A percentile compares a stretch with the other conserved stretches of the same genome.
Conservation (phyloP, 495 filamentous ascomycete genomes). For the Melanomma pulvis-pyrius region DNA sequence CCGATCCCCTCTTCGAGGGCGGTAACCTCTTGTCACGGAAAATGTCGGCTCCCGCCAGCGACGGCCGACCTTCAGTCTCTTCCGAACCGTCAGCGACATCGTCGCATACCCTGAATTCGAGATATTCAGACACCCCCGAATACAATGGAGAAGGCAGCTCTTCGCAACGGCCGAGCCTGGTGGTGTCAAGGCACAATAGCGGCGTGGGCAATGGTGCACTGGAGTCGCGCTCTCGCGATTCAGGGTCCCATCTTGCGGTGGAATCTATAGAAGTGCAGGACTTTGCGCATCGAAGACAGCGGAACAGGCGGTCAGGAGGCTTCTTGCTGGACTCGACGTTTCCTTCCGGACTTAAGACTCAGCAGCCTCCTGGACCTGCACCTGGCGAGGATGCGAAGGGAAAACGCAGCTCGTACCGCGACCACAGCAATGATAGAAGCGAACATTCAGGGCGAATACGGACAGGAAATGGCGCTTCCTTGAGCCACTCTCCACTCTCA, state of each 20-base stretch:
- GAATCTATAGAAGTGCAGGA: constrained; percentile 31
- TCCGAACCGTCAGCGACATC: constrained; percentile 24
- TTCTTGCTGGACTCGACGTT: constrained; percentile 44
- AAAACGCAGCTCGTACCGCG: constrained; percentile 34
- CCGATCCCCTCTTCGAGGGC: neutral
- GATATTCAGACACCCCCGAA: constrained; percentile 18
- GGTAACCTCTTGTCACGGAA: constrained; percentile 2
- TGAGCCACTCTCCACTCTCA: constrained; percentile 38
- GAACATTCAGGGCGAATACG: neutral
- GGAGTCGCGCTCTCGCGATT: neutral
- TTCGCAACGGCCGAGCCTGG: constrained; percentile 13
- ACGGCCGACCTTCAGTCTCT: constrained; percentile 29
- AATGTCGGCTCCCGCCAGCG: constrained; percentile 33
- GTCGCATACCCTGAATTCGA: constrained; percentile 27
- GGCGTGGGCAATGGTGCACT: neutral
- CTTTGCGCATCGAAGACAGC: constrained; percentile 29
- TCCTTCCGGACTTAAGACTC: constrained; percentile 6
- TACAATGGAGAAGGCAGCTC: constrained; percentile 37
- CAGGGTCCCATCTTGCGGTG: neutral
- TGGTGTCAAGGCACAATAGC: constrained; percentile 11
- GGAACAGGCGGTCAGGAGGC: constrained; percentile 38
- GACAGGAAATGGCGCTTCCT: constrained; percentile 23
- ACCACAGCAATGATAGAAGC: constrained; percentile 10
- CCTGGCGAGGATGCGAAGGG: constrained; percentile 15
- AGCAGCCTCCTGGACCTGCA: constrained; percentile 12